phyloP scores from a whole-genome alignment of 495 filamentous ascomycete genomes.

The Aspergillus avenaceus region DNA sequence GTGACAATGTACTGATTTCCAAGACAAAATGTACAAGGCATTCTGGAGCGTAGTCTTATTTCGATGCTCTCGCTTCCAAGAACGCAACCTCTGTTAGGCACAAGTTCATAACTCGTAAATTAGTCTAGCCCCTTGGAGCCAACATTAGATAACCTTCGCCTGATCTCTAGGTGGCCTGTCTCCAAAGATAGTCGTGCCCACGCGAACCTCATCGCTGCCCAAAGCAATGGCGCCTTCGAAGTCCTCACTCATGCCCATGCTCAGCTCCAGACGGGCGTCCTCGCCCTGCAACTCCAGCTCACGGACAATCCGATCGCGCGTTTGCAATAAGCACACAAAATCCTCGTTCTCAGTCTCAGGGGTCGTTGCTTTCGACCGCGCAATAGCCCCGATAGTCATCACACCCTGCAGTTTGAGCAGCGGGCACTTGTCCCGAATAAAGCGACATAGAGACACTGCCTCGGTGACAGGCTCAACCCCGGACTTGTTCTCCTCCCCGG shows the following conservation, averaged over 20 bases:
- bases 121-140: conserved; percentile 14
- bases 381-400: conserved; percentile 97
- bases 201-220: conserved; percentile 90
- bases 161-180: conserved; percentile 68
- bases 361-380: conserved; percentile 65
- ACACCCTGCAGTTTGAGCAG: conserved; percentile 72
- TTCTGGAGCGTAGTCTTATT: background rate
- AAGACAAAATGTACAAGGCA: conserved; percentile 4
- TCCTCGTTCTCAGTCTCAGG: conserved; percentile 85
- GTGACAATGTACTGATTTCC: background rate
- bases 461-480: conserved; percentile 60
- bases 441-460: conserved; percentile 56
- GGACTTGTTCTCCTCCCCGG: conserved; percentile 79
- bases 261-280: conserved; percentile 53
- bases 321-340: conserved; percentile 64
- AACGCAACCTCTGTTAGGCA: background rate
- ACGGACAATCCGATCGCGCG: conserved; percentile 58
- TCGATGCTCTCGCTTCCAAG: background rate
- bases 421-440: conserved; percentile 66
- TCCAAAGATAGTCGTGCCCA: conserved; percentile 93
- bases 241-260: conserved; percentile 90
- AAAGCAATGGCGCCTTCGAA: conserved; percentile 82
- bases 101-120: conserved; percentile 8
- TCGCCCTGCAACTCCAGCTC: conserved; percentile 41
- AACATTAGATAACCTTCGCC: conserved; percentile 41